Conservation (phyloP, 352 stramenopile genomes). For the Phytophthora parvispora region DNA sequence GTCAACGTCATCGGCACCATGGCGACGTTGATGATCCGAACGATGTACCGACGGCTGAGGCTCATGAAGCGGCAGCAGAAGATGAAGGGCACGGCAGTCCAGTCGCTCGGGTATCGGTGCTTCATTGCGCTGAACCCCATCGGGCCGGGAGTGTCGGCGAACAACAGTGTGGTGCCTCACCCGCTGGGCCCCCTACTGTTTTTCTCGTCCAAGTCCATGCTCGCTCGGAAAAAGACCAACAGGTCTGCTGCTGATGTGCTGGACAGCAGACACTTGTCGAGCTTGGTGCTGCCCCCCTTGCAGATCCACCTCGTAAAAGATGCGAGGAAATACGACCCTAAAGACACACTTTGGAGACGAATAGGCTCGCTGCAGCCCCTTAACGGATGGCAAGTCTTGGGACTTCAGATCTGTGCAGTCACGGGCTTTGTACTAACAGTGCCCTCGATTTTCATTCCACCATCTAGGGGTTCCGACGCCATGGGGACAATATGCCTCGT, state of each 20-base stretch:
- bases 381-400: slow-evolving; percentile 13
- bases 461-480: neutral
- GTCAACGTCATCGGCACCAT: slow-evolving; percentile 35
- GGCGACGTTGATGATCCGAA: slow-evolving; percentile 33
- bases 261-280: slow-evolving; percentile 12
- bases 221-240: slow-evolving; percentile 1
- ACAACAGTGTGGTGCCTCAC: slow-evolving; percentile 26
- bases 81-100: slow-evolving; percentile 20
- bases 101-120: slow-evolving; percentile 31
- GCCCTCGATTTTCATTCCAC: slow-evolving; percentile 24
- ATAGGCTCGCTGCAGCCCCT: slow-evolving; percentile 16
- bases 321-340: slow-evolving; percentile 16
- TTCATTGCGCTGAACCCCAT: slow-evolving; percentile 25
- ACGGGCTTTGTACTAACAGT: slow-evolving; percentile 30
- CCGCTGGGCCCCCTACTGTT: slow-evolving; percentile 24
- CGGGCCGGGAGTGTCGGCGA: slow-evolving; percentile 6
- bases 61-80: slow-evolving; percentile 31
- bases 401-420: slow-evolving; percentile 15
- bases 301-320: slow-evolving; percentile 33
- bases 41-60: slow-evolving; percentile 27
- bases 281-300: slow-evolving; percentile 14
- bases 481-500: slow-evolving; percentile 5
- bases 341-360: slow-evolving; percentile 16
- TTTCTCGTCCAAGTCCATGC: slow-evolving; percentile 14
- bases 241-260: neutral